These are phyloP conservation scores for Fusarium oligoseptatum DNA, from an alignment of 2,329 filamentous ascomycete genomes.

Conservation along the genomic window DNA sequence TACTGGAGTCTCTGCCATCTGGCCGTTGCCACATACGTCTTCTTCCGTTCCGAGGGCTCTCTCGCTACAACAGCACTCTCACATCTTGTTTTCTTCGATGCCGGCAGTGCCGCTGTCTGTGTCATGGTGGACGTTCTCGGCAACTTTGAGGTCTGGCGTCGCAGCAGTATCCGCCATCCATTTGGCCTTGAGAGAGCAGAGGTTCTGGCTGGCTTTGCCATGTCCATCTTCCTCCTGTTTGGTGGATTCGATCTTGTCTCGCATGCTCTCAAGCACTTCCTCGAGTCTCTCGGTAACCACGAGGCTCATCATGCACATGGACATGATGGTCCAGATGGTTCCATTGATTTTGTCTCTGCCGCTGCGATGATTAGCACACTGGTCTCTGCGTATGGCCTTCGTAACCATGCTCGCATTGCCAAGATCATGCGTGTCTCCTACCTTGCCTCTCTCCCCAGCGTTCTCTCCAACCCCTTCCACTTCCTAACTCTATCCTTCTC, in stretches of 20 bases:
- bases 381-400: conserved; percentile 86
- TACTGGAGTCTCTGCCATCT: conserved; percentile 94
- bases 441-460: conserved; percentile 82
- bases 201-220: conserved; percentile 93
- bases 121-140: conserved; percentile 92
- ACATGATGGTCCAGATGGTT: conserved; percentile 77
- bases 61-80: conserved; percentile 93
- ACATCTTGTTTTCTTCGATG: conserved; percentile 95
- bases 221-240: conserved; percentile 96
- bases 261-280: conserved; percentile 92
- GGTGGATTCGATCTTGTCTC: conserved; percentile 96
- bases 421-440: conserved; percentile 90
- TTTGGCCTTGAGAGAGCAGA: conserved; percentile 94
- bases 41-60: conserved; percentile 87
- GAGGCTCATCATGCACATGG: conserved; percentile 77
- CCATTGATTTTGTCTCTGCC: conserved; percentile 83
- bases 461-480: conserved; percentile 96
- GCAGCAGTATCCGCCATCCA: conserved; percentile 91
- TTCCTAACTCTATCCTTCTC: conserved; percentile 93
- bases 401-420: conserved; percentile 92
- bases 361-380: conserved; percentile 86
- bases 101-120: conserved; percentile 90
- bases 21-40: conserved; percentile 83
- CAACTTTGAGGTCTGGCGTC: conserved; percentile 98
- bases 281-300: conserved; percentile 74